Conservation (phyloP, 2,329 filamentous ascomycete genomes). For the Tolypocladium ophioglossoides region DNA sequence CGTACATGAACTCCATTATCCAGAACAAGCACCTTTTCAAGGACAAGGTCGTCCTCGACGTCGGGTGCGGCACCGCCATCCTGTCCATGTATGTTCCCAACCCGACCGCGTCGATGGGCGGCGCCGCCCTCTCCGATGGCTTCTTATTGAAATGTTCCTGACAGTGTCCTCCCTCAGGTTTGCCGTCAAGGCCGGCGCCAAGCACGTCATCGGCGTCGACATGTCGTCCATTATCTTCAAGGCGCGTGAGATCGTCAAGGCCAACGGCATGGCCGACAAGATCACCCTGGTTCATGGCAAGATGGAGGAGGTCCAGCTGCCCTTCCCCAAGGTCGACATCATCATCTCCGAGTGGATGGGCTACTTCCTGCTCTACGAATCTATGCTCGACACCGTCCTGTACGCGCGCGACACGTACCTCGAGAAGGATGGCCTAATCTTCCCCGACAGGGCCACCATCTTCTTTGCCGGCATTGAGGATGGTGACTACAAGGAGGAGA, state of each 20-base stretch:
- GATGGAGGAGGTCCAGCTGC: slow-evolving; percentile 96
- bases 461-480: slow-evolving; percentile 96
- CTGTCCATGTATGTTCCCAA: slow-evolving; percentile 77
- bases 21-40: slow-evolving; percentile 95
- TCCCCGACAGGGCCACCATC: slow-evolving; percentile 97
- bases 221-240: slow-evolving; percentile 99
- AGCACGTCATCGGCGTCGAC: slow-evolving; percentile 97
- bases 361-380: slow-evolving; percentile 97
- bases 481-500: slow-evolving; percentile 99
- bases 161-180: slow-evolving; percentile 54
- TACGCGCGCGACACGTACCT: slow-evolving; percentile 94
- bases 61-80: slow-evolving; percentile 94
- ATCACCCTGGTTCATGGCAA: slow-evolving; percentile 98
- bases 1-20: slow-evolving; percentile 95
- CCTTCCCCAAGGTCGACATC: slow-evolving; percentile 93
- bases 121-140: neutral
- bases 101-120: neutral
- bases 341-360: slow-evolving; percentile 99
- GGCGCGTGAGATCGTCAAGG: slow-evolving; percentile 85
- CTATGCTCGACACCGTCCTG: slow-evolving; percentile 96
- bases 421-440: slow-evolving; percentile 78
- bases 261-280: slow-evolving; percentile 88
- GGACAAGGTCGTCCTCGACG: slow-evolving; percentile 76
- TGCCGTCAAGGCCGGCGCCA: slow-evolving; percentile 88
- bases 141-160: neutral